Conservation (phyloP, 768 basidiomycete species). For the Sistotremastrum suecicum region DNA sequence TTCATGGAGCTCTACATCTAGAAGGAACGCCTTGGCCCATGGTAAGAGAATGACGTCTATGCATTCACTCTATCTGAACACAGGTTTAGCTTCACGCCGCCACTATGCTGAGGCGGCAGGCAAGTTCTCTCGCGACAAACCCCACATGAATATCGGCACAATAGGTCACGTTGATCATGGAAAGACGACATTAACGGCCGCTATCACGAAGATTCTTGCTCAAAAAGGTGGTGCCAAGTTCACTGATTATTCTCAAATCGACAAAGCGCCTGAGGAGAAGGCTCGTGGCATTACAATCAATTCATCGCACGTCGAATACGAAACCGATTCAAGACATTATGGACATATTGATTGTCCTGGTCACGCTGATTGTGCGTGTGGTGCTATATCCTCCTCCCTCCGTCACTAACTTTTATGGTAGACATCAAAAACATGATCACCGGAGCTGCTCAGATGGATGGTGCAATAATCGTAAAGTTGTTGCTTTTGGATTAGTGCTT, state of each 20-base stretch:
- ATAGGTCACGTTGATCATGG: slow-evolving; percentile 97
- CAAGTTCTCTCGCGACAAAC: slow-evolving; percentile 61
- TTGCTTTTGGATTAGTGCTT: background rate
- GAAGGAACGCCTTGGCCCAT: too few relatives aligned
- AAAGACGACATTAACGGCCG: slow-evolving; percentile 93
- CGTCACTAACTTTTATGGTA: slow-evolving; percentile 16
- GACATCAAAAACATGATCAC: slow-evolving; percentile 99
- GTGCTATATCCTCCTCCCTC: slow-evolving; percentile 5
- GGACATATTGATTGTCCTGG: slow-evolving; percentile 98
- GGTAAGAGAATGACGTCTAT: too few relatives aligned
- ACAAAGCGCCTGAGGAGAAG: slow-evolving; percentile 99
- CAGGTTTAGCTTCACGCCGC: slow-evolving; percentile 33
- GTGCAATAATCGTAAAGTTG: slow-evolving; percentile 56
- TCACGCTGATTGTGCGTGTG: slow-evolving; percentile 74
- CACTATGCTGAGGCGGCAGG: slow-evolving; percentile 56
- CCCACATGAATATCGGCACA: slow-evolving; percentile 93
- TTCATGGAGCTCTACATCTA: too few relatives aligned
- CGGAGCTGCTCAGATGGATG: slow-evolving; percentile 96
- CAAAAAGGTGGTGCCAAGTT: slow-evolving; percentile 63
- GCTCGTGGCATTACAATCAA: slow-evolving; percentile 99
- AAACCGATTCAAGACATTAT: slow-evolving; percentile 80
- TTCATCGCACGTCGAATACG: slow-evolving; percentile 97
- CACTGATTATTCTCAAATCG: slow-evolving; percentile 93
- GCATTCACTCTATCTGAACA: too few relatives aligned
- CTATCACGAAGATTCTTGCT: slow-evolving; percentile 88